Evolutionary conservation across 495 filamentous ascomycete genomes (phyloP).

Genomic region (Aspergillus sclerotiicarbonarius): DNA sequence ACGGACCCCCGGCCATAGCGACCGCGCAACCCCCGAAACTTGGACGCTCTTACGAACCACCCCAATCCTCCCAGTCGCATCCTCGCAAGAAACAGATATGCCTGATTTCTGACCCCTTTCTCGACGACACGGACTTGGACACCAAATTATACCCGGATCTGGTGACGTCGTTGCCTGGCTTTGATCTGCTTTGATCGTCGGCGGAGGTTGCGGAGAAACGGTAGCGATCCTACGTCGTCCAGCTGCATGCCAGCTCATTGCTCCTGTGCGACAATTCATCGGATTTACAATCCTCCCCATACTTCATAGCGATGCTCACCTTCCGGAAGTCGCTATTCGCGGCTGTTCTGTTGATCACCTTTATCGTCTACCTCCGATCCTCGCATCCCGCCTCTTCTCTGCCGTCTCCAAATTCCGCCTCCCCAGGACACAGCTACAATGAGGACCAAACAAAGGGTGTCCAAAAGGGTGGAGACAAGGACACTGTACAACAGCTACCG

Average conservation of each 20-base stretch:
- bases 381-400: slow-evolving; percentile 46
- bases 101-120: slow-evolving; percentile 1
- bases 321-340: slow-evolving; percentile 71
- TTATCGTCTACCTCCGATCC: slow-evolving; percentile 69
- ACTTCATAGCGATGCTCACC: slow-evolving; percentile 53
- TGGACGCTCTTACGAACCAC: background rate
- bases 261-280: slow-evolving; percentile 1
- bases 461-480: slow-evolving; percentile 16
- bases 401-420: slow-evolving; percentile 24
- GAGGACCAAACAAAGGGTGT: slow-evolving; percentile 11
- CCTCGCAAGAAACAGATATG: slow-evolving; percentile 13
- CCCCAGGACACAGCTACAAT: slow-evolving; percentile 7
- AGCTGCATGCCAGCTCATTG: background rate
- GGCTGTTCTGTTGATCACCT: slow-evolving; percentile 63
- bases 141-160: background rate
- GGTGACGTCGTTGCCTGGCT: background rate
- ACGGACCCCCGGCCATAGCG: background rate
- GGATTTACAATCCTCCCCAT: background rate
- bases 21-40: background rate
- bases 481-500: slow-evolving; percentile 31
- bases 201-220: slow-evolving; percentile 15
- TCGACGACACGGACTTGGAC: slow-evolving; percentile 9
- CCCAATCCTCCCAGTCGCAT: background rate
- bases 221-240: background rate
- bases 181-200: slow-evolving; percentile 12